A percentile compares a stretch with the other conserved stretches of the same genome.
phyloP scores from a whole-genome alignment of 345 rosid genomes.

The Arabis alpina region DNA sequence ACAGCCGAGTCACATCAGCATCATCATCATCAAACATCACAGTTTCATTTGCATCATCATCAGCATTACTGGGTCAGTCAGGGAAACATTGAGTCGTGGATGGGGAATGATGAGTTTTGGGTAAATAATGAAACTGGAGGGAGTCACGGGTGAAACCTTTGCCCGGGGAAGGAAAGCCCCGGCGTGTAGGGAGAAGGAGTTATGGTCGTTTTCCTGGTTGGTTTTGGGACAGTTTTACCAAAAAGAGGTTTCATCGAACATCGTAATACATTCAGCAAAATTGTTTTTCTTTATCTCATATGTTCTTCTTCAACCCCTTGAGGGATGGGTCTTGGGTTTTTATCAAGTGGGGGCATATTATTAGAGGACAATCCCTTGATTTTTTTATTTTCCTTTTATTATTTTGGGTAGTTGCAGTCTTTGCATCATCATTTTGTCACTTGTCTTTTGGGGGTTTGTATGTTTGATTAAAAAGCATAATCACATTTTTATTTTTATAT shows the following conservation, averaged over 20 bases:
- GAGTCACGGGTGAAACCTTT: slow-evolving; percentile 32
- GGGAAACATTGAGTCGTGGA: slow-evolving; percentile 29
- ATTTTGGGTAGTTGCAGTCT: slow-evolving; percentile 42
- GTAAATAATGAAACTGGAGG: slow-evolving; percentile 45
- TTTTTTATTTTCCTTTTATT: slow-evolving; percentile 3
- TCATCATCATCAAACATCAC: slow-evolving; percentile 46
- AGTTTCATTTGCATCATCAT: slow-evolving; percentile 48
- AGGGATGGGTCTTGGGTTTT: slow-evolving; percentile 34
- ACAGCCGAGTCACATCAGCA: slow-evolving; percentile 45
- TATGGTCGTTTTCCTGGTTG: slow-evolving; percentile 24
- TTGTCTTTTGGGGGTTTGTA: slow-evolving; percentile 44
- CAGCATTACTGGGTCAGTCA: slow-evolving; percentile 57
- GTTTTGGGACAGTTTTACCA: slow-evolving; percentile 32
- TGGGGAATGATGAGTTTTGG: slow-evolving; percentile 38
- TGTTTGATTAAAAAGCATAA: slow-evolving; percentile 36
- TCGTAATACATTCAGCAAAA: slow-evolving; percentile 36
- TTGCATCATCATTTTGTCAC: slow-evolving; percentile 45
- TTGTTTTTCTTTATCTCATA: slow-evolving; percentile 33
- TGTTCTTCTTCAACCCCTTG: slow-evolving; percentile 36
- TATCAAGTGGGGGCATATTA: slow-evolving; percentile 40
- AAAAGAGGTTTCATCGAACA: slow-evolving; percentile 36
- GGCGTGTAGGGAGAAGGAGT: slow-evolving; percentile 20
- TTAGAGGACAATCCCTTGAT: slow-evolving; percentile 44
- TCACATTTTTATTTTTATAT: slow-evolving; percentile 41
- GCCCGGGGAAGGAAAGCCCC: neutral